A percentile compares a stretch with the other conserved stretches of the same genome.
Evolutionary conservation across 163 green algal species (phyloP).

Genomic region (Chloromonas sp.): DNA sequence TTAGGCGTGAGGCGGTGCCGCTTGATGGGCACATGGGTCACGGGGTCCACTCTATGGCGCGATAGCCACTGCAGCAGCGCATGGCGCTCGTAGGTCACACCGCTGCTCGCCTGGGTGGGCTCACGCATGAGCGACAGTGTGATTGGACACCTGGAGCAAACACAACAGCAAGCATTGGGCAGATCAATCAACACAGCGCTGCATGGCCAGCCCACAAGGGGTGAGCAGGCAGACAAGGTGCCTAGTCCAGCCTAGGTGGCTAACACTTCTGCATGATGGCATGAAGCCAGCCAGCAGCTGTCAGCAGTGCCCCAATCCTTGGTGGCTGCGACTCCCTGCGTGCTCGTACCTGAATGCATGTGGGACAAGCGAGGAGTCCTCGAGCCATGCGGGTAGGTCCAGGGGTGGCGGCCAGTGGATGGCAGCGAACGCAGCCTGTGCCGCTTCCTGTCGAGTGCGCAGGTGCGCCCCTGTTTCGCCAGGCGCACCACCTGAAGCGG

Average conservation of each 20-base stretch:
- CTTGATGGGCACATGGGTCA: slow-evolving; percentile 33
- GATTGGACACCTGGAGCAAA: slow-evolving; percentile 20
- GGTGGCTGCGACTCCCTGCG: not conserved
- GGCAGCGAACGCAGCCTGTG: not conserved
- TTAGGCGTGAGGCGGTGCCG: slow-evolving; percentile 36
- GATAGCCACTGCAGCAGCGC: slow-evolving; percentile 31
- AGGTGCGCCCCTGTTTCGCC: not conserved
- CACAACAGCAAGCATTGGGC: not conserved
- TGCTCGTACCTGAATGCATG: slow-evolving; percentile 23
- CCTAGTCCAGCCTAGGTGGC: not conserved
- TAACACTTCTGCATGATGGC: not conserved
- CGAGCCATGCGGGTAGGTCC: slow-evolving; percentile 26
- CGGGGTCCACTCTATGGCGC: slow-evolving; percentile 26
- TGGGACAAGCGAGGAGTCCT: slow-evolving; percentile 24
- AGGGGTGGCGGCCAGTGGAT: slow-evolving; percentile 35
- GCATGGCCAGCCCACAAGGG: too few species aligned
- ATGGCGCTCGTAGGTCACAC: slow-evolving; percentile 13
- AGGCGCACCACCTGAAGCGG: not conserved
- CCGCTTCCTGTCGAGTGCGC: slow-evolving; percentile 2
- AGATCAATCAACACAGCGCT: not conserved
- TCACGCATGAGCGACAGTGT: slow-evolving; percentile 33
- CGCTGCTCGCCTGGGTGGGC: slow-evolving; percentile 24
- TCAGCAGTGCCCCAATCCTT: too few species aligned
- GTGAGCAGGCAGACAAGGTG: too few species aligned
- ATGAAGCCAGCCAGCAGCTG: too few species aligned